Evolutionary conservation across 2,329 filamentous ascomycete species (phyloP).

Genomic region (Exutisphaerella laricina): DNA sequence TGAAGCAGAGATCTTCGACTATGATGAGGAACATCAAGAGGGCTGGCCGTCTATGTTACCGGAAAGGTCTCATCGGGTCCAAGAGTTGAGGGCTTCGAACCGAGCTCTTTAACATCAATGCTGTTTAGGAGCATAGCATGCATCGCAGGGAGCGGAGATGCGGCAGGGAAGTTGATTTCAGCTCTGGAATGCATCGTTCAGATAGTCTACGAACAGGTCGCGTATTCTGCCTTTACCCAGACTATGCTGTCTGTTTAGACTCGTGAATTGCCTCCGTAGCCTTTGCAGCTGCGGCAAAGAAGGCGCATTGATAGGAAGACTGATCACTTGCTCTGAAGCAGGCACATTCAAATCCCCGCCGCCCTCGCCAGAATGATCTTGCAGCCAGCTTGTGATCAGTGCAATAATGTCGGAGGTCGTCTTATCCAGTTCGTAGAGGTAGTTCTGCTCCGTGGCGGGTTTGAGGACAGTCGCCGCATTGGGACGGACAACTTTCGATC

Average conservation of each 20-base stretch:
- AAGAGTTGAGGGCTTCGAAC: too few species aligned
- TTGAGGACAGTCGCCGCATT: conserved; percentile 70
- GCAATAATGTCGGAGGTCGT: conserved; percentile 72
- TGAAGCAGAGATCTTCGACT: neutral
- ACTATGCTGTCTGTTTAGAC: conserved; percentile 62
- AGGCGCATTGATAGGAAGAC: conserved; percentile 63
- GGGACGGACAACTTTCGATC: conserved; percentile 61
- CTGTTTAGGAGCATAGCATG: neutral
- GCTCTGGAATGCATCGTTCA: conserved; percentile 36
- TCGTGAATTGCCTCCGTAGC: conserved; percentile 70
- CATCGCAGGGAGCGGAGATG: neutral
- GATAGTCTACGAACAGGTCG: conserved; percentile 39
- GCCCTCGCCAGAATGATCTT: conserved; percentile 57
- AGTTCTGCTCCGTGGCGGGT: conserved; percentile 60
- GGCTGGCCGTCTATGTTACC: too few species aligned
- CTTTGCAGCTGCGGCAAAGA: conserved; percentile 68
- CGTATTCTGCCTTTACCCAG: conserved; percentile 37
- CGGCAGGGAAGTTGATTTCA: conserved; percentile 9
- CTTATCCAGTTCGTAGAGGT: conserved; percentile 73
- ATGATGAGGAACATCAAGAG: neutral
- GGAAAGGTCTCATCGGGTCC: too few species aligned
- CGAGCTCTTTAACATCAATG: neutral
- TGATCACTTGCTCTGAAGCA: conserved; percentile 51
- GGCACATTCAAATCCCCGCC: conserved; percentile 54
- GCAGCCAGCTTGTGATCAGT: conserved; percentile 62